A percentile compares a stretch with the other conserved stretches of the same genome.
These are phyloP conservation scores for Euryodendron excelsum DNA, from an alignment of 148 eudicot species.

Conservation along the genomic window DNA sequence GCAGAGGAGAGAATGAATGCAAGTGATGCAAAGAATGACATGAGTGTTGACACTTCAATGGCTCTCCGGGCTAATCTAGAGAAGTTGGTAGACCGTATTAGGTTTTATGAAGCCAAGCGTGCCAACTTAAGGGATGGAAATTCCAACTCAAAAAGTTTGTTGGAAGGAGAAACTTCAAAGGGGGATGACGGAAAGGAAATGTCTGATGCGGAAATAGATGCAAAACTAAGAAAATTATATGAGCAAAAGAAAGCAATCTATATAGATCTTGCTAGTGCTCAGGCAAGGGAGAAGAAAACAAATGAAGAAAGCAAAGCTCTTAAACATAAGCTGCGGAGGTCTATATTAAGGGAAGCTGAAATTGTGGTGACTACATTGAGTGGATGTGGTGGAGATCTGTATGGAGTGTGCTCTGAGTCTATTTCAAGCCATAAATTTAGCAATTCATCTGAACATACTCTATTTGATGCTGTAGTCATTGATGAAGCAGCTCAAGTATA, in stretches of 20 bases:
- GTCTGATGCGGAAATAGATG: slow-evolving; percentile 65
- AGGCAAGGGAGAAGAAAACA: slow-evolving; percentile 77
- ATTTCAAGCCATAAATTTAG: slow-evolving; percentile 50
- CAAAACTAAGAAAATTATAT: slow-evolving; percentile 69
- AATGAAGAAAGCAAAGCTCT: slow-evolving; percentile 78
- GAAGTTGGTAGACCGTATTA: slow-evolving; percentile 77
- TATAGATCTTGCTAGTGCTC: slow-evolving; percentile 64
- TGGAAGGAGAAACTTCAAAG: slow-evolving; percentile 43
- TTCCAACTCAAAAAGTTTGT: slow-evolving; percentile 34
- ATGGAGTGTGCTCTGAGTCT: slow-evolving; percentile 81
- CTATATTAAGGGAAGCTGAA: slow-evolving; percentile 91
- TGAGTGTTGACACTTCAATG: slow-evolving; percentile 45
- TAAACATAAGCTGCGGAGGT: slow-evolving; percentile 60
- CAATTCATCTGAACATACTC: slow-evolving; percentile 54
- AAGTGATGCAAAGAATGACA: slow-evolving; percentile 38
- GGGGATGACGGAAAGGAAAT: slow-evolving; percentile 47
- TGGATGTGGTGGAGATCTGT: slow-evolving; percentile 98
- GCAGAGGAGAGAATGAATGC: slow-evolving; percentile 51
- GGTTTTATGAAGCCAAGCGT: slow-evolving; percentile 77
- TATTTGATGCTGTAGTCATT: slow-evolving; percentile 95
- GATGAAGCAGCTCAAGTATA: slow-evolving; percentile 99
- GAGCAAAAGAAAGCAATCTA: slow-evolving; percentile 68
- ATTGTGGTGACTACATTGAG: slow-evolving; percentile 93
- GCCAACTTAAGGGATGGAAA: slow-evolving; percentile 67
- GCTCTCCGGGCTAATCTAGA: slow-evolving; percentile 72